A percentile compares a stretch with the other conserved stretches of the same genome.
phyloP scores from a whole-genome alignment of 78 protist species.

The Protostelium mycophagum region DNA sequence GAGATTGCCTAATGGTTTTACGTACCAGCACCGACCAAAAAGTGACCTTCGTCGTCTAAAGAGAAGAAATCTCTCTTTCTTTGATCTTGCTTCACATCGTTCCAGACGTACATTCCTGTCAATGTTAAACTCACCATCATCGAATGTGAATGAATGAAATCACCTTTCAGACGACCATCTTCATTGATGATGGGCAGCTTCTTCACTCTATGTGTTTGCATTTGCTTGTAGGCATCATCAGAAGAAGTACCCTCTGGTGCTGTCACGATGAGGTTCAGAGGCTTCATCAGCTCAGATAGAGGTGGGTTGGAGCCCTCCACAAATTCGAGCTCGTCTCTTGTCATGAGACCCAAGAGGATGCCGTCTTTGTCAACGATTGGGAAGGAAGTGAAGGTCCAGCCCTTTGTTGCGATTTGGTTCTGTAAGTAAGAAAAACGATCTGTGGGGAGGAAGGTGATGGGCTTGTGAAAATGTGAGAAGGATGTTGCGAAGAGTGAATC shows the following conservation, averaged over 20 bases:
- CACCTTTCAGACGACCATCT: slow-evolving; percentile 66
- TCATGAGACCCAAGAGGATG: slow-evolving; percentile 83
- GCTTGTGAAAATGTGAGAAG: slow-evolving; percentile 78
- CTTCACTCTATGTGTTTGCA: slow-evolving; percentile 54
- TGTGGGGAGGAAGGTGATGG: slow-evolving; percentile 65
- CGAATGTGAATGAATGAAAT: slow-evolving; percentile 76
- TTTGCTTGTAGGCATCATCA: slow-evolving; percentile 75
- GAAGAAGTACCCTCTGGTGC: slow-evolving; percentile 52
- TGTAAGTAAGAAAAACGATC: slow-evolving; percentile 62
- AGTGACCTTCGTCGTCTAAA: slow-evolving; percentile 44
- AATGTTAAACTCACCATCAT: too few relatives aligned
- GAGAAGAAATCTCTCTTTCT: slow-evolving; percentile 72
- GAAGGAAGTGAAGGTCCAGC: slow-evolving; percentile 12
- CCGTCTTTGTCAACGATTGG: slow-evolving; percentile 81
- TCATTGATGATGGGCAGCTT: slow-evolving; percentile 87
- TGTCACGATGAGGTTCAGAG: slow-evolving; percentile 21
- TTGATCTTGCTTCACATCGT: slow-evolving; percentile 33
- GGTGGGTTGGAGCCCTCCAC: slow-evolving; percentile 33
- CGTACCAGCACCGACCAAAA: slow-evolving; percentile 71
- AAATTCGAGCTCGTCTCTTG: slow-evolving; percentile 86
- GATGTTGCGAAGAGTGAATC: background rate
- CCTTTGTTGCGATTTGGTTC: slow-evolving; percentile 39
- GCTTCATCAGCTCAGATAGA: slow-evolving; percentile 76
- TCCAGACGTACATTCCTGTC: slow-evolving; percentile 47
- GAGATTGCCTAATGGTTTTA: slow-evolving; percentile 22